These are phyloP conservation scores for Xylariaceae sp. DNA, from an alignment of 2,329 filamentous ascomycete genomes.

Conservation along the genomic window DNA sequence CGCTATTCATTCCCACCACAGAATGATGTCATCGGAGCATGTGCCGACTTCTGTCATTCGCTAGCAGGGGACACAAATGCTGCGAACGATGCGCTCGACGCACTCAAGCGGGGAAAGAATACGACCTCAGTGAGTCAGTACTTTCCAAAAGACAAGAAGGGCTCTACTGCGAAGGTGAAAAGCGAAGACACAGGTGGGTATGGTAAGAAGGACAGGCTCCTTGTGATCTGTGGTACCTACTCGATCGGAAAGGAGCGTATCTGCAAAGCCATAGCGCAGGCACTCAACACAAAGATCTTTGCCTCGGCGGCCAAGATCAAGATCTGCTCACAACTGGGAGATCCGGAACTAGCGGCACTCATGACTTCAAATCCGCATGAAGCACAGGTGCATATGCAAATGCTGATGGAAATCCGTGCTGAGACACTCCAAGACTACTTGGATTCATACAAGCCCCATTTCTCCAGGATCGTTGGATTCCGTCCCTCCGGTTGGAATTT, in stretches of 20 bases:
- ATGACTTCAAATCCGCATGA: slow-evolving; percentile 77
- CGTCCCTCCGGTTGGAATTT: slow-evolving; percentile 95
- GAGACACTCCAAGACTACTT: slow-evolving; percentile 91
- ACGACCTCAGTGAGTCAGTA: slow-evolving; percentile 50
- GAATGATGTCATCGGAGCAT: slow-evolving; percentile 79
- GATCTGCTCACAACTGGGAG: slow-evolving; percentile 80
- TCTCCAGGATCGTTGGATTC: slow-evolving; percentile 84
- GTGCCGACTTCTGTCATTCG: slow-evolving; percentile 80
- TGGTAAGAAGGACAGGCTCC: slow-evolving; percentile 56
- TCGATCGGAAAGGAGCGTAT: slow-evolving; percentile 97
- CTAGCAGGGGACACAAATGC: slow-evolving; percentile 61
- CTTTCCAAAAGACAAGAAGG: slow-evolving; percentile 40
- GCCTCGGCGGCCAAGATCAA: slow-evolving; percentile 78
- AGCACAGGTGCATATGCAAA: slow-evolving; percentile 97
- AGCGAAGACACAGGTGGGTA: slow-evolving; percentile 26
- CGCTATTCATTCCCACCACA: slow-evolving; percentile 93
- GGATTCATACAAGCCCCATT: slow-evolving; percentile 72
- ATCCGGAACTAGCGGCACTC: slow-evolving; percentile 71
- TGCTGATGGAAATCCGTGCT: slow-evolving; percentile 85
- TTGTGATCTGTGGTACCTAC: slow-evolving; percentile 94
- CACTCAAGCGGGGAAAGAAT: slow-evolving; percentile 38
- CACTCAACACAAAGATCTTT: slow-evolving; percentile 83
- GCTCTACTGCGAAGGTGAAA: slow-evolving; percentile 9
- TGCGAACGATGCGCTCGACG: slow-evolving; percentile 45
- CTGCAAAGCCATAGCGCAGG: slow-evolving; percentile 85